Percentiles rank a stretch among this genome's conserved stretches.
phyloP scores from a whole-genome alignment of 2,329 filamentous ascomycete species.

The Aspergillus pseudoglaucus region DNA sequence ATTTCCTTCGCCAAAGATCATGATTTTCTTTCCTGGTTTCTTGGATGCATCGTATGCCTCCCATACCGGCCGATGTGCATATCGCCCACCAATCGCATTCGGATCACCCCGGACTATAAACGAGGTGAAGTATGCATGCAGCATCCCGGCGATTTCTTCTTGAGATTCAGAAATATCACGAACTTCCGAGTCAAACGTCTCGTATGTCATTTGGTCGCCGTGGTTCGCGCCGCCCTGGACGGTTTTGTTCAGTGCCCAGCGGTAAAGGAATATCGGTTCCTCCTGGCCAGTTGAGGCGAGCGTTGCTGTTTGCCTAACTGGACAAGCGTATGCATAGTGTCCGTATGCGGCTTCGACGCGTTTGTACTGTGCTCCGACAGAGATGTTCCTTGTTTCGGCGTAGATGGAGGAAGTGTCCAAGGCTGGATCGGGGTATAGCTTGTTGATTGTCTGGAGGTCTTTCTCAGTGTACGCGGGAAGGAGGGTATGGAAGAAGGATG shows the following conservation, averaged over 20 bases:
- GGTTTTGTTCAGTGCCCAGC: constrained; percentile 47
- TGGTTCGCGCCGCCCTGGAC: constrained; percentile 43
- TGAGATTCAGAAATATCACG: constrained; percentile 34
- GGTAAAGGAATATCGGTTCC: constrained; percentile 45
- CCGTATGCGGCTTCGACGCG: constrained; percentile 45
- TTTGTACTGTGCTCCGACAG: constrained; percentile 48
- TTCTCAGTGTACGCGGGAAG: constrained; percentile 50
- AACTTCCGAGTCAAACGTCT: constrained; percentile 35
- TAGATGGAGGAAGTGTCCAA: constrained; percentile 25
- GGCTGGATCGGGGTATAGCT: constrained; percentile 57
- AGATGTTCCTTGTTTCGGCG: constrained; percentile 14
- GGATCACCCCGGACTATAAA: constrained; percentile 45
- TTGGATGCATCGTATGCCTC: constrained; percentile 19
- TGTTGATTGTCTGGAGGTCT: constrained; percentile 52
- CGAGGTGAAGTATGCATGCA: constrained; percentile 46
- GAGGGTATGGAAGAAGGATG: constrained; percentile 54
- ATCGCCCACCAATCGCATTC: constrained; percentile 28
- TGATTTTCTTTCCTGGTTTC: constrained; percentile 25
- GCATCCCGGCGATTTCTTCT: constrained; percentile 35
- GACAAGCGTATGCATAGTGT: constrained; percentile 46
- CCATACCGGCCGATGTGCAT: constrained; percentile 31
- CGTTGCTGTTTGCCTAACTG: constrained; percentile 42
- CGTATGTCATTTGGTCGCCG: constrained; percentile 45
- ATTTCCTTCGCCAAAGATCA: constrained; percentile 45
- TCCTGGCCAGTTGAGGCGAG: constrained; percentile 27